Percentiles rank a stretch among this genome's conserved stretches.
Evolutionary conservation across 2,329 filamentous ascomycete genomes (phyloP).

Genomic region (Aureobasidium sp.): DNA sequence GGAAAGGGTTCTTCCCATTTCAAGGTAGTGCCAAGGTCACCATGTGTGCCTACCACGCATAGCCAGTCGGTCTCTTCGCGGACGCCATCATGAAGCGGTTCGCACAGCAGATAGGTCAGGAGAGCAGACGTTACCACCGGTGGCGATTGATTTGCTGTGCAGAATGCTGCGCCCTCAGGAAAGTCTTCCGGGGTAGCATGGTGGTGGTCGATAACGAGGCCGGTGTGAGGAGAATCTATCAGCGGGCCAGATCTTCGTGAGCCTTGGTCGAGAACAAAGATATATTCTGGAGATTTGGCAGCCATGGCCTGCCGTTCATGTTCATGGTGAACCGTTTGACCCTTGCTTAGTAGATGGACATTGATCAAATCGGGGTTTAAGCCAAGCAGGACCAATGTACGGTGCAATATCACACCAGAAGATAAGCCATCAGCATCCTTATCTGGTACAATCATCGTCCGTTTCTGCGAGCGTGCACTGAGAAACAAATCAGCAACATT

Average conservation of each 20-base stretch:
- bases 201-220: conserved; percentile 61
- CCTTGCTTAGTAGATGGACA: conserved; percentile 55
- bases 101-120: conserved; percentile 58
- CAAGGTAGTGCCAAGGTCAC: conserved; percentile 56
- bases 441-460: conserved; percentile 57
- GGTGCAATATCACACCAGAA: conserved; percentile 56
- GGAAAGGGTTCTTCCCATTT: conserved; percentile 63
- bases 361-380: conserved; percentile 47
- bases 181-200: conserved; percentile 51
- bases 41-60: conserved; percentile 58
- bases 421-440: conserved; percentile 63
- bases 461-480: conserved; percentile 46
- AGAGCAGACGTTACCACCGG: conserved; percentile 60
- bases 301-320: conserved; percentile 47
- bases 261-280: conserved; percentile 62
- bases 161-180: conserved; percentile 47
- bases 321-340: conserved; percentile 51
- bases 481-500: neutral
- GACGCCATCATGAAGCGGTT: conserved; percentile 48
- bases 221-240: conserved; percentile 43
- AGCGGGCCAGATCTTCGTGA: conserved; percentile 50
- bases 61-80: conserved; percentile 51
- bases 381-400: conserved; percentile 53
- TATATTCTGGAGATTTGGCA: conserved; percentile 45
- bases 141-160: conserved; percentile 57